A percentile compares a stretch with the other conserved stretches of the same genome.
Conservation (phyloP, 257 asterid genomes). For the Primulina eburnea region DNA sequence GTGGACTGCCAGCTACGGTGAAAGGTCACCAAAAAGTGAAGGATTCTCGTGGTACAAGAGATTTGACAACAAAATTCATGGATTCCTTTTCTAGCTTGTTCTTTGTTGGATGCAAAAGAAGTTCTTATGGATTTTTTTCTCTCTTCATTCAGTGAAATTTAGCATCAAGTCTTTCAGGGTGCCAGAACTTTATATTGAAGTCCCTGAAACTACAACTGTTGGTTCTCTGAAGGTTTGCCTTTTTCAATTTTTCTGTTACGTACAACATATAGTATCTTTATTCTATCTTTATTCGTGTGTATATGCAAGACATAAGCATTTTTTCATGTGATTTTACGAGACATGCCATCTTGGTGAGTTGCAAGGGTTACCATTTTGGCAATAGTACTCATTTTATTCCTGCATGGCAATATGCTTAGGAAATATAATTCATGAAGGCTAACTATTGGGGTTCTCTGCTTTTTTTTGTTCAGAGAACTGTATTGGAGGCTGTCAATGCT, state of each 20-base stretch:
- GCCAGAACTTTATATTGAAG: conserved; percentile 93
- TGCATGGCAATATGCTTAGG: conserved; percentile 3
- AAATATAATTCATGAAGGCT: conserved; percentile 5
- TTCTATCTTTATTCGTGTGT: not conserved
- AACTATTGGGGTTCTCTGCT: conserved; percentile 5
- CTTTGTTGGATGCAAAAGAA: conserved; percentile 1
- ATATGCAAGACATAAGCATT: not conserved
- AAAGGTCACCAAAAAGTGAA: conserved; percentile 44
- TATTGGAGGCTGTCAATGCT: conserved; percentile 68
- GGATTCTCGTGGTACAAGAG: conserved; percentile 54
- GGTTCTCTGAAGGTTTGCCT: conserved; percentile 82
- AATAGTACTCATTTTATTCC: conserved; percentile 1
- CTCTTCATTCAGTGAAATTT: conserved; percentile 59
- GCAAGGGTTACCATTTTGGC: not conserved
- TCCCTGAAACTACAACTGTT: conserved; percentile 85
- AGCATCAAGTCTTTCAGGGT: conserved; percentile 92
- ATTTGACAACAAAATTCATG: conserved; percentile 10
- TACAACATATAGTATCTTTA: not conserved
- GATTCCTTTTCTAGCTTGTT: conserved; percentile 18
- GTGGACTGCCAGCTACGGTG: conserved; percentile 34
- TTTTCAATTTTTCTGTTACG: conserved; percentile 10
- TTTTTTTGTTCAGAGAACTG: conserved; percentile 53
- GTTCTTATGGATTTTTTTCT: conserved; percentile 22
- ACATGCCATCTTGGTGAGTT: conserved; percentile 8
- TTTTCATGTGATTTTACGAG: not conserved